Base-by-base conservation (phyloP, 2,329 filamentous ascomycete species). In the Colletotrichum phormii region DNA sequence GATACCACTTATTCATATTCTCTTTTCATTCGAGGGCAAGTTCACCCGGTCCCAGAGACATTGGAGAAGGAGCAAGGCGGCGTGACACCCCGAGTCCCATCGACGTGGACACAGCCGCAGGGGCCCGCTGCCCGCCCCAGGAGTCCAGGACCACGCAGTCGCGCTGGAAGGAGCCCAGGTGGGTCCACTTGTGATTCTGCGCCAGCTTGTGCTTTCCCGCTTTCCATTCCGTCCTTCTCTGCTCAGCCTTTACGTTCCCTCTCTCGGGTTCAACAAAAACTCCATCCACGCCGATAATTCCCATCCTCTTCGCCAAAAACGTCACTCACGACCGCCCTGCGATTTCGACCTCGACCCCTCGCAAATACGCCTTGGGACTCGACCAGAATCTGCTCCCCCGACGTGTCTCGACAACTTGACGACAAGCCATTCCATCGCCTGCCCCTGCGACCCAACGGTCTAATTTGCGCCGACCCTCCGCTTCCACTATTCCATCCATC, bases 391-490 rank as follows among this genome's bases (percentile, higher is more conserved):
- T 35, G 31, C 51, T n/a, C 59, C 31, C 51, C 18, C 8, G 8
- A n/a, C 42, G 7, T 49, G 7, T 49, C 15, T 49, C 18, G 42
- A 49, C 18, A 49, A 22, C 42, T 49, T 18, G 15, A 22, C 18
- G 42, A 49, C 18, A 49, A 49, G 4, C 18, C 42, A 9, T n/a
- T 15, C 29, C n/a, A 54, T 46, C 42, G 59, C 22, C 53, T 26
- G 31, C 33, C 24, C 51, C 53, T 42, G 42, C 31, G 59, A 18
- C 26, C 59, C 49, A 26, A 55, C 66, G 66, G 66, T 60, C 66
- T n/a, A 71, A 73, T 65, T 73, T 73, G 66, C 71, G 71, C 71
- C 71, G 66, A 64, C 49, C 55, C 66, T 72, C 71, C 60, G 71
- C 49, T 51, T 55, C 42, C 49, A 49, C 64, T 24, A 55, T 63